Evolutionary conservation across 768 basidiomycete genomes (phyloP), one percentile per base, ranked within the genome.

Genomic region (Polyporus arcularius): DNA sequence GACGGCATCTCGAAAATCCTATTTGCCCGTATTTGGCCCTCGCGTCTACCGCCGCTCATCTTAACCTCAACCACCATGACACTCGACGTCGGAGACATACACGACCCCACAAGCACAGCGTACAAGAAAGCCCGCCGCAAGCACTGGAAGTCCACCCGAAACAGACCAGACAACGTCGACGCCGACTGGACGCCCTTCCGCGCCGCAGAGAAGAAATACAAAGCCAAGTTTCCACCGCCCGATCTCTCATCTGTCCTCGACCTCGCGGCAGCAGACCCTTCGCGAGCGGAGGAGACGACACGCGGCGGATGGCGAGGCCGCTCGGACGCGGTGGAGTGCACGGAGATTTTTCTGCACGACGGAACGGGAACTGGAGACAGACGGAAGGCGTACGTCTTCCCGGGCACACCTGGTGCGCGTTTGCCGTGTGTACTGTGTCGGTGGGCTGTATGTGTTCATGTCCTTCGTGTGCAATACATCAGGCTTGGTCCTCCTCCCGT

Each of bases 401-500:
- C 85, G 57, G 70, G 73, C 60, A 76, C 85, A 62, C 86, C 86
- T 74, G 87, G 85, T 87, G 72, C 74, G 74, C 63, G 39, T 31
- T 55, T 48, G 48, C 49, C 21, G 40, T 12, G 49, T 63, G 43
- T 16, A 51, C 10, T 35, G 14, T 58, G 49, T 32, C 54, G 58
- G 43, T 14, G n/a, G 40, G 46, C 43, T 53, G 62, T 61, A 61
- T 41, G 51, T 65, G 49, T 66, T 67, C 60, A 69, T 66, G 48
- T 45, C 21, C 42, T 58, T n/a, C 32, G 5, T 4, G 41, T n/a
- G 30, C n/a, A 62, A 43, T 58, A 53, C 26, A 57, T 47, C 70
- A 96, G 96, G 96, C 18, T 84, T 98, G 30, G 88, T 98, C 18
- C 72, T 97, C 21, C 74, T 99, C 5, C 95, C 96, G 11, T 79